Percentiles rank a stretch among this genome's conserved stretches.
phyloP scores from a whole-genome alignment of 2,329 filamentous ascomycete species.

The Stemphylium lycopersici region DNA sequence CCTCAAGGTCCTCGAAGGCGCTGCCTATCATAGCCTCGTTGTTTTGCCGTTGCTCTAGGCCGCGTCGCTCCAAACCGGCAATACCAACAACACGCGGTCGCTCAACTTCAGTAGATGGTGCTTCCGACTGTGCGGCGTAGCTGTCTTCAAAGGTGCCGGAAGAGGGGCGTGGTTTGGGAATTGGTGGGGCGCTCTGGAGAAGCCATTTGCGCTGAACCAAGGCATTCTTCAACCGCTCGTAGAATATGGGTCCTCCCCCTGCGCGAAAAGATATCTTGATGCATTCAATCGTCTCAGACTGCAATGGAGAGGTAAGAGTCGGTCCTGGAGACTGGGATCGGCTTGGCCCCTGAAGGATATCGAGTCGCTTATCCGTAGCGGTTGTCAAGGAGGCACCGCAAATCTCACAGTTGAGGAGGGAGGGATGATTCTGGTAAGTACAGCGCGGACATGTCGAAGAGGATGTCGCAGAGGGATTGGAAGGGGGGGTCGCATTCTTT shows the following conservation, averaged over 20 bases:
- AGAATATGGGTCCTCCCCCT: constrained; percentile 88
- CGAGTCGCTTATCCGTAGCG: constrained; percentile 52
- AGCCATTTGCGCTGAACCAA: constrained; percentile 96
- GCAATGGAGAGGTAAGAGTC: constrained; percentile 57
- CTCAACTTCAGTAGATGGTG: constrained; percentile 29
- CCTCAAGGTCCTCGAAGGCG: constrained; percentile 94
- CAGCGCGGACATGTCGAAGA: constrained; percentile 75
- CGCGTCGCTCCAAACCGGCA: constrained; percentile 86
- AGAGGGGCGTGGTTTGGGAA: constrained; percentile 67
- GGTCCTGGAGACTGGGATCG: constrained; percentile 82
- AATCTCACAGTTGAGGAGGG: constrained; percentile 84
- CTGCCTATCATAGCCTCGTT: constrained; percentile 92
- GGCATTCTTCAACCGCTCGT: constrained; percentile 84
- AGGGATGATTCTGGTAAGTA: constrained; percentile 93
- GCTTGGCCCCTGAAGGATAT: constrained; percentile 44
- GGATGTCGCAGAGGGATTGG: constrained; percentile 22
- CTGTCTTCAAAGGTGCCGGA: constrained; percentile 40
- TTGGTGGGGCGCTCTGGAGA: constrained; percentile 83
- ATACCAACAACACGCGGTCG: constrained; percentile 76
- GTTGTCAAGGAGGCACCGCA: constrained; percentile 79
- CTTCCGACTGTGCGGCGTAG: constrained; percentile 28
- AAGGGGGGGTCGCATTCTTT: constrained; percentile 43
- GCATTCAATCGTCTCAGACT: constrained; percentile 70
- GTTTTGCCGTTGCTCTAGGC: constrained; percentile 83
- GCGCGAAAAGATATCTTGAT: constrained; percentile 91